Conservation (phyloP, 371 early-diverging fungal genomes). For the Dentiscutata heterogama region DNA sequence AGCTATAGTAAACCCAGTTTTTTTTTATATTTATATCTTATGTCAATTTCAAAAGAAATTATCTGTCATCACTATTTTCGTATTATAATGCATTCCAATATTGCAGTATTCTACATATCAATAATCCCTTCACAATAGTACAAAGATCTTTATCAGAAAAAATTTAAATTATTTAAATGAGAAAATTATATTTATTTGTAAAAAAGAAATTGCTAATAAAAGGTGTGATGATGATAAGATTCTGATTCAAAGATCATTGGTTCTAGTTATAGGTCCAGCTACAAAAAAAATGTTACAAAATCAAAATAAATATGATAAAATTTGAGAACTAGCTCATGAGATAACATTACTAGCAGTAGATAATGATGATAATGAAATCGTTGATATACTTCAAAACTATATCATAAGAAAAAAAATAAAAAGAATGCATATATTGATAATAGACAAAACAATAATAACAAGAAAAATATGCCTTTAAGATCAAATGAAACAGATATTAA, state of each 20-base stretch:
- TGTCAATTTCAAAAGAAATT: background rate
- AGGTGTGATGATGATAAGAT: background rate
- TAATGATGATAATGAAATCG: no score
- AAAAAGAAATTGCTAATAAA: background rate
- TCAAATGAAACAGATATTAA: no score
- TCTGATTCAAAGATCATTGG: background rate
- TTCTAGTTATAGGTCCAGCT: background rate
- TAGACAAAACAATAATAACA: no score
- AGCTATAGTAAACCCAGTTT: background rate
- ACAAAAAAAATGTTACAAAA: background rate
- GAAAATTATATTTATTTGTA: background rate
- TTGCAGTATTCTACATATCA: background rate
- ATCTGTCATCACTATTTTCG: slow-evolving; percentile 1
- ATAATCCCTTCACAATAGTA: background rate
- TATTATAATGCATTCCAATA: background rate
- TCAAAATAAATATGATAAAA: no score
- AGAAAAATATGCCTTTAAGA: no score
- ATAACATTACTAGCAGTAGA: no score
- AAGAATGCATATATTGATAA: no score
- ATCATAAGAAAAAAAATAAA: no score
- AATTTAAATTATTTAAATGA: background rate
- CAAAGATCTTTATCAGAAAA: background rate
- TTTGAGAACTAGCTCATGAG: no score
- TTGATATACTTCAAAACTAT: no score
- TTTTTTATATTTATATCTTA: slow-evolving; percentile 7